Evolutionary conservation across 2,329 filamentous ascomycete genomes (phyloP).

Genomic region (Pseudogymnoascus sp.): DNA sequence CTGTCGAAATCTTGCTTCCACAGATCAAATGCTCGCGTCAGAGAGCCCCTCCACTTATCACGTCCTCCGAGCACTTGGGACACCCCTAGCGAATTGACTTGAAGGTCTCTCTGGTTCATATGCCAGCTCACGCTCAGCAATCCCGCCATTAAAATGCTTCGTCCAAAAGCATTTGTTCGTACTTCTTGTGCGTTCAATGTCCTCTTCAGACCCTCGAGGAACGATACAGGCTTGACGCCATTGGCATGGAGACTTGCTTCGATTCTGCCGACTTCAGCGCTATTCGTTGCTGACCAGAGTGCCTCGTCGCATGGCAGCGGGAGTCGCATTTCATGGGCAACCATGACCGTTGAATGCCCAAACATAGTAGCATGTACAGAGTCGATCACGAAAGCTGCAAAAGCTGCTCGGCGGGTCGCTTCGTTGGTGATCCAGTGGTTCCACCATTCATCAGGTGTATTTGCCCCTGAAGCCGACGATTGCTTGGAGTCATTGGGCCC

Average conservation of each 20-base stretch:
- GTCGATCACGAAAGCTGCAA: constrained; percentile 90
- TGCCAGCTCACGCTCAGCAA: constrained; percentile 93
- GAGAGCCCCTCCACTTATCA: constrained; percentile 81
- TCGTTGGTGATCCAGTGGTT: constrained; percentile 93
- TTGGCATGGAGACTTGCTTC: constrained; percentile 74
- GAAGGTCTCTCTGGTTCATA: constrained; percentile 92
- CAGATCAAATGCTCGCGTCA: constrained; percentile 83
- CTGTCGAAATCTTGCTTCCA: constrained; percentile 93
- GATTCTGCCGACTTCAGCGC: constrained; percentile 75
- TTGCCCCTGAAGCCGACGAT: constrained; percentile 55
- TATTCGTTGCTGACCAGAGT: constrained; percentile 84
- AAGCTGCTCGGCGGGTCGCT: constrained; percentile 80
- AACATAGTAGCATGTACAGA: constrained; percentile 98
- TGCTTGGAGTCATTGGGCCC: constrained; percentile 48
- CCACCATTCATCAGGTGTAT: constrained; percentile 86
- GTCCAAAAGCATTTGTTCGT: constrained; percentile 85
- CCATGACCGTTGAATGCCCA: constrained; percentile 93
- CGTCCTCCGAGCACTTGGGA: constrained; percentile 73
- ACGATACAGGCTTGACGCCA: constrained; percentile 76
- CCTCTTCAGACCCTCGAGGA: constrained; percentile 83
- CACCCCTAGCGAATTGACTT: constrained; percentile 79
- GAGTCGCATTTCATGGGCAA: constrained; percentile 87
- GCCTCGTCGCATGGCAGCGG: constrained; percentile 88
- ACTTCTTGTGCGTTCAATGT: constrained; percentile 82
- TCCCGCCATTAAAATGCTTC: constrained; percentile 89